phyloP scores from a whole-genome alignment of 1,139 yeast species.

The Blastobotrys serpentis region DNA sequence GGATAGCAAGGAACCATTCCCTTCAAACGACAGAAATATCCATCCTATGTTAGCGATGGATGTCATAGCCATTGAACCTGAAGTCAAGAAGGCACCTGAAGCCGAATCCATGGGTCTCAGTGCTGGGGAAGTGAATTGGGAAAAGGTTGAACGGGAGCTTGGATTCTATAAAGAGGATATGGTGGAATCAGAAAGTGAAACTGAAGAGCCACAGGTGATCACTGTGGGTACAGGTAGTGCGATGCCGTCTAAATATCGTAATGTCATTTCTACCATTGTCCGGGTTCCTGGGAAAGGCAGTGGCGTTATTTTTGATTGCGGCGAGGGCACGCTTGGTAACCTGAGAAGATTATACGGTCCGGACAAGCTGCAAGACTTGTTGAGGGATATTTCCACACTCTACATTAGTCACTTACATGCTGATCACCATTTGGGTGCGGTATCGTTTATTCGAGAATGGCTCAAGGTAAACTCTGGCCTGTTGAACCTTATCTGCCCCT shows the following conservation, averaged over 20 bases:
- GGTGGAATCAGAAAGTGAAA: not conserved
- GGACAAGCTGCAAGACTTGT: conserved; percentile 42
- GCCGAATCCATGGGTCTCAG: conserved; percentile 16
- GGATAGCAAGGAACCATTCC: conserved; percentile 21
- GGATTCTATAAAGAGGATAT: not conserved
- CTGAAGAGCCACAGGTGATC: conserved; percentile 56
- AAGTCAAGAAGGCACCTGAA: conserved; percentile 16
- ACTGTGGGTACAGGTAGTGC: conserved; percentile 96
- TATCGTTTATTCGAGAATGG: conserved; percentile 73
- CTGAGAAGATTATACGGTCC: conserved; percentile 62
- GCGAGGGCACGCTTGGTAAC: conserved; percentile 86
- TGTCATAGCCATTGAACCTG: conserved; percentile 26
- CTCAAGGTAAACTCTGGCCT: conserved; percentile 38
- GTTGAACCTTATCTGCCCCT: conserved; percentile 67
- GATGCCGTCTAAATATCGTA: conserved; percentile 78
- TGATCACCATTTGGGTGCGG: conserved; percentile 89
- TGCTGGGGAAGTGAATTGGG: conserved; percentile 21
- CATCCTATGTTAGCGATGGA: conserved; percentile 23
- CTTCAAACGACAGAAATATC: conserved; percentile 17
- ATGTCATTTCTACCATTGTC: conserved; percentile 75
- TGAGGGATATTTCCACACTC: conserved; percentile 60
- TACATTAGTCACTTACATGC: conserved; percentile 93
- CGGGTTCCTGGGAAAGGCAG: conserved; percentile 52
- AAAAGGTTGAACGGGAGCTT: conserved; percentile 4
- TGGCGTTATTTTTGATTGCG: conserved; percentile 68